Evolutionary conservation across 768 basidiomycete genomes (phyloP), one percentile per base, ranked within the genome.

Genomic region (Vararia minispora): DNA sequence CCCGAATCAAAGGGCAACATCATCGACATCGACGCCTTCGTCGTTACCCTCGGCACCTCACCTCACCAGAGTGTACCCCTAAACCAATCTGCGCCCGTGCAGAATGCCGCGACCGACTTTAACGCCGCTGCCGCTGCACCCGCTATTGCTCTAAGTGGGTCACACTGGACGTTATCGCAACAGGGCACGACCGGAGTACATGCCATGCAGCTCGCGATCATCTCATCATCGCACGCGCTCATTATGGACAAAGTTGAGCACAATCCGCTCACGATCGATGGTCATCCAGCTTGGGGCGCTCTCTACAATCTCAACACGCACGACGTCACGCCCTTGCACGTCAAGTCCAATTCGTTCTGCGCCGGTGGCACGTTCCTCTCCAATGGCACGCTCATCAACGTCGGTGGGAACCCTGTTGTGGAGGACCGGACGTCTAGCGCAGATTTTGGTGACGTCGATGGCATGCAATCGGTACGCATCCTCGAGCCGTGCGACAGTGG

Each of bases 161-260:
- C 24, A 12, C 40, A 23, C 21, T 88, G 85, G 85, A 64, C 65
- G 12, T 54, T 87, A 24, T 56, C 54, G 23, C 76, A 82, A 55
- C 63, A 69, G 36, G 85, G 85, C 11, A 65, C 71, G 13, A 85
- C 81, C 11, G 85, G 85, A 12, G 79, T 87, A 10, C 63, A 74
- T 41, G 85, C 84, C 3, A 86, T 86, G 83, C 83, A 87, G 53
- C 53, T 87, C 41, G 63, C 64, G 5, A 58, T 87, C 41, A 65
- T 87, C 45, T 87, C 84, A 4, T 51, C 70, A 12, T 72, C 70
- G 7, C 81, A 83, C 47, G 83, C 74, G 12, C 57, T 87, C 45
- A 66, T 89, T 34, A 54, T 89, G 27, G 85, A 89, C 68, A 88
- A 88, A 57, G 84, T 86, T 18, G 84, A 86, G 53, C 83, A 87